Conservation (phyloP, 2,329 filamentous ascomycete genomes). For the Neofusicoccum sp. region DNA sequence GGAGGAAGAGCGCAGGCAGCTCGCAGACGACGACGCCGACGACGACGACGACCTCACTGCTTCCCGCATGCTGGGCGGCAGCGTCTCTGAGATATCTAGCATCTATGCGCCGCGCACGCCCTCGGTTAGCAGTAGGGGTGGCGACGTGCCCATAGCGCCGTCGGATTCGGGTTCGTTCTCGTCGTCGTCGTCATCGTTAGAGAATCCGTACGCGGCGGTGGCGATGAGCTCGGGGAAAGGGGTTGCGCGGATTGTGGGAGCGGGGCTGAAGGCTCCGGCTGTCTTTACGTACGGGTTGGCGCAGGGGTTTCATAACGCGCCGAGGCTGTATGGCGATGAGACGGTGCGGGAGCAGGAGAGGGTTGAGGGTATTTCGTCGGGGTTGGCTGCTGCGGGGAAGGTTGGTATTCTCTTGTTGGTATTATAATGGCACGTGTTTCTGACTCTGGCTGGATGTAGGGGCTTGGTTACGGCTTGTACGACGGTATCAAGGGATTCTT, state of each 20-base stretch:
- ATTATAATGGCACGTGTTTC: background rate
- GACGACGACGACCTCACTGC: background rate
- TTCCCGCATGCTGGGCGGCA: too few species aligned
- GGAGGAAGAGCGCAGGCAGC: too few species aligned
- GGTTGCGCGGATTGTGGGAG: background rate
- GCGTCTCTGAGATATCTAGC: background rate
- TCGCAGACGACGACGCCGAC: too few species aligned
- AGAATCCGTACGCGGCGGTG: background rate
- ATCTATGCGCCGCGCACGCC: background rate
- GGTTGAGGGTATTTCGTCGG: background rate
- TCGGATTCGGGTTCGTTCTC: background rate
- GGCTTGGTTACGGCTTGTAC: slow-evolving; percentile 23
- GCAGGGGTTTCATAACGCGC: background rate
- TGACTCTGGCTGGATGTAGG: slow-evolving; percentile 2
- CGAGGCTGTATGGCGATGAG: slow-evolving; percentile 17
- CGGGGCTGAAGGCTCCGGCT: background rate
- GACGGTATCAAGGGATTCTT: slow-evolving; percentile 28
- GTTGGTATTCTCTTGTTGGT: background rate
- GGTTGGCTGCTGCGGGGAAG: slow-evolving; percentile 3
- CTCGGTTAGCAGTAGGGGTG: background rate
- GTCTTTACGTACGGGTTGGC: background rate
- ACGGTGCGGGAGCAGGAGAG: slow-evolving; percentile 2
- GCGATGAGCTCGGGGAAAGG: background rate
- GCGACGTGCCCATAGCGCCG: background rate
- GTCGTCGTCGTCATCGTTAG: background rate